phyloP scores from a whole-genome alignment of 2,329 filamentous ascomycete species.

The Mycosphaerella arachidis region DNA sequence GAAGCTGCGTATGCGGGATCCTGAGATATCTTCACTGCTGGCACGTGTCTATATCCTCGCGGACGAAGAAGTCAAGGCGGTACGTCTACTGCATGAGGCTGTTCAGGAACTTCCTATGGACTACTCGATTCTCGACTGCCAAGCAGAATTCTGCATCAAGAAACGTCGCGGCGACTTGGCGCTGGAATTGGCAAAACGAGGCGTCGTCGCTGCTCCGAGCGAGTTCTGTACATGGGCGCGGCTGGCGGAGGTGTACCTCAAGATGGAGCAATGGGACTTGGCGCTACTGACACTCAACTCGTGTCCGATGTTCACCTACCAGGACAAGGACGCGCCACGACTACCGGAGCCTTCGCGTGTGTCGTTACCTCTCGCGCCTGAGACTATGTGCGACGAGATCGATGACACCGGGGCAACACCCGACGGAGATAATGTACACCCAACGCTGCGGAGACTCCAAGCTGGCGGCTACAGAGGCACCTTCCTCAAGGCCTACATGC shows the following conservation, averaged over 20 bases:
- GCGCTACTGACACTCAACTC: slow-evolving; percentile 94
- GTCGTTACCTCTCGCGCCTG: slow-evolving; percentile 77
- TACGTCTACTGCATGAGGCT: slow-evolving; percentile 80
- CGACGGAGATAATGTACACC: slow-evolving; percentile 80
- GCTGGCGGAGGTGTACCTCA: slow-evolving; percentile 87
- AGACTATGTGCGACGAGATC: slow-evolving; percentile 91
- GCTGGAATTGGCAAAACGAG: slow-evolving; percentile 86
- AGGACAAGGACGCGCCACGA: slow-evolving; percentile 91
- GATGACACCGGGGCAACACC: slow-evolving; percentile 78
- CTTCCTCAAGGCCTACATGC: slow-evolving; percentile 88
- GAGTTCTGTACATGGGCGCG: slow-evolving; percentile 97
- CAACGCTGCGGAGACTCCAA: slow-evolving; percentile 77
- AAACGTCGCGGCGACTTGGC: slow-evolving; percentile 87
- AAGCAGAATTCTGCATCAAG: slow-evolving; percentile 83
- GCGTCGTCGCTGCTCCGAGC: slow-evolving; percentile 89
- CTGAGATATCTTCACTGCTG: slow-evolving; percentile 88
- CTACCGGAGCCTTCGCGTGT: slow-evolving; percentile 92
- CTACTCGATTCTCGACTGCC: slow-evolving; percentile 90
- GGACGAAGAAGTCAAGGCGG: slow-evolving; percentile 94
- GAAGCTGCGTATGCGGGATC: slow-evolving; percentile 83
- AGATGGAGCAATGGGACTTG: slow-evolving; percentile 93
- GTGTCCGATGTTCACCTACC: slow-evolving; percentile 99
- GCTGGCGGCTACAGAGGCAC: slow-evolving; percentile 90
- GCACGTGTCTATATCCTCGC: slow-evolving; percentile 89
- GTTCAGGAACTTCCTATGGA: slow-evolving; percentile 94